A percentile compares a stretch with the other conserved stretches of the same genome.
phyloP scores from a whole-genome alignment of 148 eudicot genomes.

The Linanthus parryae region DNA sequence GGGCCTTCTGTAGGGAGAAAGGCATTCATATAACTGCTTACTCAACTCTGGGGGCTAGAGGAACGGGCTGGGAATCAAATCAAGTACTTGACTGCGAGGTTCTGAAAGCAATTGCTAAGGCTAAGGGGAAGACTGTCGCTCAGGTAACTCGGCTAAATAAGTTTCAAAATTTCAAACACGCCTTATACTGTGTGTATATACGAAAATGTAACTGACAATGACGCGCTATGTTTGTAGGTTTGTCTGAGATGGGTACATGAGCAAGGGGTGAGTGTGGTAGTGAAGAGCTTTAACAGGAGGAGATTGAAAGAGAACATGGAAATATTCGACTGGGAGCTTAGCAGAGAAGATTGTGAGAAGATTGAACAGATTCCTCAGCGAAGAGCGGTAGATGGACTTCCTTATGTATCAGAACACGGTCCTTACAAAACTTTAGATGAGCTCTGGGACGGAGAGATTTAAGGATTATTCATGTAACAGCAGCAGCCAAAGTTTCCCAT shows the following conservation, averaged over 20 bases:
- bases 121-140: slow-evolving; percentile 14
- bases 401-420: slow-evolving; percentile 1
- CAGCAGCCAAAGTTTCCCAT: too few species aligned
- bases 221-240: slow-evolving; percentile 6
- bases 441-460: slow-evolving; percentile 12
- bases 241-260: slow-evolving; percentile 20
- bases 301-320: slow-evolving; percentile 11
- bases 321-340: slow-evolving; percentile 15
- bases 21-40: slow-evolving; percentile 14
- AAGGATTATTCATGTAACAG: too few species aligned
- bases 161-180: neutral
- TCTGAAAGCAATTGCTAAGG: slow-evolving; percentile 11
- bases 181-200: neutral
- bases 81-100: slow-evolving; percentile 10
- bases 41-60: slow-evolving; percentile 15
- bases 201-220: neutral
- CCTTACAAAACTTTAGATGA: slow-evolving; percentile 2
- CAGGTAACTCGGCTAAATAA: slow-evolving; percentile 8
- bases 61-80: slow-evolving; percentile 6
- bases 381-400: neutral
- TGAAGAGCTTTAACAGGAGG: slow-evolving; percentile 18
- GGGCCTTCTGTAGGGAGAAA: slow-evolving; percentile 9
- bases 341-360: neutral
- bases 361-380: slow-evolving; percentile 8
- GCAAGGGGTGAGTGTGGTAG: slow-evolving; percentile 12